phyloP scores from a whole-genome alignment of 1,139 yeast genomes.

The Geotrichum klebahnii region DNA sequence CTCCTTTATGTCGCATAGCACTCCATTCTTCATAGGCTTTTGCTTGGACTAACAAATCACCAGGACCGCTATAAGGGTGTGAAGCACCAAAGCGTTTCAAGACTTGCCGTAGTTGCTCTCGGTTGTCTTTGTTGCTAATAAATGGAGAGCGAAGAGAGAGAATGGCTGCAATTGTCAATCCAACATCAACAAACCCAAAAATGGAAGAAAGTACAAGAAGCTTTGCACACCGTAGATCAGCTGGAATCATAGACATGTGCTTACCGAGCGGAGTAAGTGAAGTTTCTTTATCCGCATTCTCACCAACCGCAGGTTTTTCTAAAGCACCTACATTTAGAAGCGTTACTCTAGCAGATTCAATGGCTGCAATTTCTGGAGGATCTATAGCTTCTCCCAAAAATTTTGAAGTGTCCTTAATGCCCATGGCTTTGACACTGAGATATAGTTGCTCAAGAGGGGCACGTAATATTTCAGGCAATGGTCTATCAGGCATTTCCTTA shows the following conservation, averaged over 20 bases:
- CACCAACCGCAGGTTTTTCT: slow-evolving; percentile 25
- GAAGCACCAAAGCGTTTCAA: slow-evolving; percentile 40
- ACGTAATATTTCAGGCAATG: slow-evolving; percentile 84
- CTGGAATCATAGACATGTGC: slow-evolving; percentile 73
- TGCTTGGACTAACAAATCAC: slow-evolving; percentile 70
- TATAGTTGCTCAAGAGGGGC: slow-evolving; percentile 79
- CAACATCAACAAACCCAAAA: slow-evolving; percentile 76
- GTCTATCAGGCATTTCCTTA: slow-evolving; percentile 59
- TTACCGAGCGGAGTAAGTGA: slow-evolving; percentile 73
- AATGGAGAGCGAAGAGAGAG: slow-evolving; percentile 74
- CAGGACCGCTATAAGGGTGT: slow-evolving; percentile 41
- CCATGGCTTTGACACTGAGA: slow-evolving; percentile 84
- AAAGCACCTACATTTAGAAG: slow-evolving; percentile 74
- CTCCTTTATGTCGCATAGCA: slow-evolving; percentile 22
- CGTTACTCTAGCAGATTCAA: slow-evolving; percentile 58
- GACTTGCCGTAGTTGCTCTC: slow-evolving; percentile 57
- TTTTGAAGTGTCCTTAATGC: slow-evolving; percentile 61
- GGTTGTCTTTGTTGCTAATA: slow-evolving; percentile 54
- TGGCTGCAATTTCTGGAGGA: slow-evolving; percentile 62
- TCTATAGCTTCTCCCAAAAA: slow-evolving; percentile 77
- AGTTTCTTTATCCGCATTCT: slow-evolving; percentile 37
- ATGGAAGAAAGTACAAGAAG: slow-evolving; percentile 71
- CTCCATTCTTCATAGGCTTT: slow-evolving; percentile 53
- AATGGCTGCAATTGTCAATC: slow-evolving; percentile 71
- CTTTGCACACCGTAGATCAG: slow-evolving; percentile 84